Evolutionary conservation across 148 eudicot genomes (phyloP).

Genomic region (Camellia granthamiana): DNA sequence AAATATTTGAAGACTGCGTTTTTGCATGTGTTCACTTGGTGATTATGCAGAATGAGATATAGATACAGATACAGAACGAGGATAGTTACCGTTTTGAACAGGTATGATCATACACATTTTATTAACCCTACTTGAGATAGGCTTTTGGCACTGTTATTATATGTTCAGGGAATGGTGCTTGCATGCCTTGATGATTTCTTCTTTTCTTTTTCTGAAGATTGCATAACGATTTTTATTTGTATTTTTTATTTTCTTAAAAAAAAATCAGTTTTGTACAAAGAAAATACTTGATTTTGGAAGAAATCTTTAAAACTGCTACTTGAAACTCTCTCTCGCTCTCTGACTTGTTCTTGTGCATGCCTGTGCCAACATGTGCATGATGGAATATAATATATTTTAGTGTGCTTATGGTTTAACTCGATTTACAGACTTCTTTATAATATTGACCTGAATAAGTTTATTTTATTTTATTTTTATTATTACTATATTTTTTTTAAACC

Average conservation of each 20-base stretch:
- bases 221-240: background rate
- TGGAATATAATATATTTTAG: background rate
- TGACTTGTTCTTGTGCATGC: background rate
- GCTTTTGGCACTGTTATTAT: background rate
- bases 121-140: background rate
- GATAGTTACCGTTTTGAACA: conserved; percentile 91
- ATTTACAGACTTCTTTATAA: background rate
- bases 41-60: conserved; percentile 81
- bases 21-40: conserved; percentile 17
- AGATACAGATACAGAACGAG: conserved; percentile 75
- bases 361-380: too few relatives aligned
- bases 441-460: background rate
- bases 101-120: conserved; percentile 38
- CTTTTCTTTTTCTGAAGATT: background rate
- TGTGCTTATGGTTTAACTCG: background rate
- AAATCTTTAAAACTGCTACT: background rate
- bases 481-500: background rate
- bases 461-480: too few relatives aligned
- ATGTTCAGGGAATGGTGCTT: background rate
- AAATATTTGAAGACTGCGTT: background rate
- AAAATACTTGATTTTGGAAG: background rate
- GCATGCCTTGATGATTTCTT: background rate
- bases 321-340: background rate
- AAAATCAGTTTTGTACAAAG: background rate
- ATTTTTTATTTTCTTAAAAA: background rate